Evolutionary conservation across 1,284 basidiomycete genomes (phyloP), one percentile per base, ranked within the genome.

Genomic region (Sphaerobolus stellatus): DNA sequence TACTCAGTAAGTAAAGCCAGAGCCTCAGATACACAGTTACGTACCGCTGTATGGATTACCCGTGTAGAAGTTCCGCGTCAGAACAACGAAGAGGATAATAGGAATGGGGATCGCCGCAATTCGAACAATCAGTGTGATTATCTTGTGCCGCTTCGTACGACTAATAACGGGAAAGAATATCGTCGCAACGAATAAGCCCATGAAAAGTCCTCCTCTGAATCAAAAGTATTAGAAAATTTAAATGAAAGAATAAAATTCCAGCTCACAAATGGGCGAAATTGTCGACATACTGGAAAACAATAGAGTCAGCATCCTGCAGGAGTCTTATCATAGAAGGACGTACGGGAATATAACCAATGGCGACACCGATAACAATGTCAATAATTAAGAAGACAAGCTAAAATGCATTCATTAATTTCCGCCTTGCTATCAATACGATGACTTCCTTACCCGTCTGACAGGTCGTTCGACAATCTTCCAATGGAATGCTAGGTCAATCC

Each of bases 141-240:
- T 65, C 54, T 81, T 80, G 66, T 95, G 93, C 13, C 83, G 77
- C 55, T 78, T 85, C 1, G 90, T 87, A 18, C 77, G 77, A 61
- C 84, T 90, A 57, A 98, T 92, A n/a, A 94, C 84, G 4, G 94
- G 95, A 65, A 95, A 94, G 59, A 98, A 83, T 3, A 88, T 80
- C 52, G 88, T 85, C 30, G 86, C 88, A 31, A 88, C 79, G 6
- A 98, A 78, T 2, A 98, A 75, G 9, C 94, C 94, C 83, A 94
- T 90, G 25, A 87, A 73, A 60, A 91, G 85, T 27, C 88, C 90
- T 53, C 89, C 90, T 24, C 87, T 88, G 49, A 11, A 24, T 22
- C 50, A 46, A 52, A 49, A 30, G 59, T 54, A 54, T 48, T 55
- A 50, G 41, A 11, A 2, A 33, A 41, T 43, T 33, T 20, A 43